Evolutionary conservation across 2,329 filamentous ascomycete genomes (phyloP).

Genomic region (Fusarium continuum): DNA sequence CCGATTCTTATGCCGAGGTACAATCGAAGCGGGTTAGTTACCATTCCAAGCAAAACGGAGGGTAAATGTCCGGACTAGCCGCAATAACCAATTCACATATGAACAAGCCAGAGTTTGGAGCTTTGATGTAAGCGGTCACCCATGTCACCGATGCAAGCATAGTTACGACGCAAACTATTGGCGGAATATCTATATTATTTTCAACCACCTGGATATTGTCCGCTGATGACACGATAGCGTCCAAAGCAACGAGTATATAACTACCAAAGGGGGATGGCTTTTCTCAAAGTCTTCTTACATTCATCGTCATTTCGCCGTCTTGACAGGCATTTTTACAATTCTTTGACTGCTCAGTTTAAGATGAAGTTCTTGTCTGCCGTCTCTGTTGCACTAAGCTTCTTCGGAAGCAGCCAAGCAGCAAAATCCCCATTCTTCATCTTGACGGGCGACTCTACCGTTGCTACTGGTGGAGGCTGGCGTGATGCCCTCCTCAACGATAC

Average conservation of each 20-base stretch:
- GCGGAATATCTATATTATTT: not conserved
- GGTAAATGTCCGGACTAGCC: not conserved
- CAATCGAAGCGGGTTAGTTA: not conserved
- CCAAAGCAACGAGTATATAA: not conserved
- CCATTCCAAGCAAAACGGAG: not conserved
- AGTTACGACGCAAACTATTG: accelerated
- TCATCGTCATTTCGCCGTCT: not conserved
- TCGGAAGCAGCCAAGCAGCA: not conserved
- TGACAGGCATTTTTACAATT: not conserved
- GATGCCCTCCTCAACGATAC: slow-evolving; percentile 5
- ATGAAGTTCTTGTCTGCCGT: not conserved
- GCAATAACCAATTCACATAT: not conserved
- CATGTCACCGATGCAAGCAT: not conserved
- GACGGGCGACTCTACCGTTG: slow-evolving; percentile 16
- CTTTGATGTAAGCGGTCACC: not conserved
- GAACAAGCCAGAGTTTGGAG: not conserved
- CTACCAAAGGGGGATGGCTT: not conserved
- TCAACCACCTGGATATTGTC: not conserved
- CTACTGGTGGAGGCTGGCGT: not conserved
- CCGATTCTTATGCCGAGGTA: not conserved
- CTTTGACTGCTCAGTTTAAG: not conserved
- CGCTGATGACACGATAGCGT: not conserved
- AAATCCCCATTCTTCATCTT: slow-evolving; percentile 14
- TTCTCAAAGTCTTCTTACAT: not conserved
- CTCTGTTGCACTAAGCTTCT: not conserved